These are phyloP conservation scores for Botryotinia narcissicola DNA, from an alignment of 2,329 filamentous ascomycete genomes.

Conservation along the genomic window DNA sequence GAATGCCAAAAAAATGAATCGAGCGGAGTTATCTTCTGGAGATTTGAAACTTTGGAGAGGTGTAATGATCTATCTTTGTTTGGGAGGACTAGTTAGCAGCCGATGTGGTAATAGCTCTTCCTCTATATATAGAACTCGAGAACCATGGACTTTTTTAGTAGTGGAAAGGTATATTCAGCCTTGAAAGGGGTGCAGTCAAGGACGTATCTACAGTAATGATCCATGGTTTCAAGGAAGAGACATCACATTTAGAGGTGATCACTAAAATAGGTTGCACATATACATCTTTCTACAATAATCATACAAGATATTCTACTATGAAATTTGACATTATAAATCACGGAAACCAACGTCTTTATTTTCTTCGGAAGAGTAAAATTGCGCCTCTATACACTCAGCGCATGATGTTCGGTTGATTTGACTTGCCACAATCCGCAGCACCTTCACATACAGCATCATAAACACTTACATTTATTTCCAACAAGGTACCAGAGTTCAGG, in stretches of 20 bases:
- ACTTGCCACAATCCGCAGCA: neutral
- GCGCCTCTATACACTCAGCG: neutral
- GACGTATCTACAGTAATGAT: neutral
- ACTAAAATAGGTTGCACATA: neutral
- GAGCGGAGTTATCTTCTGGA: neutral
- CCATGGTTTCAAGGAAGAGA: neutral
- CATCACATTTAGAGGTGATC: neutral
- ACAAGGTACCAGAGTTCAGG: neutral
- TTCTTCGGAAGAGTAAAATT: neutral
- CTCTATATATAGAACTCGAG: too few species aligned
- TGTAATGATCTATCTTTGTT: neutral
- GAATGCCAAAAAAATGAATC: neutral
- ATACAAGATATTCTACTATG: neutral
- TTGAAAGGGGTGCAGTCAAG: neutral
- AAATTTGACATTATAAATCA: neutral
- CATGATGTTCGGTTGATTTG: neutral
- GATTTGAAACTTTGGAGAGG: too few species aligned
- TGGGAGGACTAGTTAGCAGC: neutral
- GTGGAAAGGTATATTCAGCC: neutral
- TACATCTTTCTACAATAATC: neutral
- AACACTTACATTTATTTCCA: neutral
- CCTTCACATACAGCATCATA: neutral
- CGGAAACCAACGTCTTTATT: fast-evolving
- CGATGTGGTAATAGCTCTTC: too few species aligned
- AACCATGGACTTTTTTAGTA: neutral